These are phyloP conservation scores for Apiospora rasikravindrae DNA, from an alignment of 2,329 filamentous ascomycete species.

Conservation along the genomic window DNA sequence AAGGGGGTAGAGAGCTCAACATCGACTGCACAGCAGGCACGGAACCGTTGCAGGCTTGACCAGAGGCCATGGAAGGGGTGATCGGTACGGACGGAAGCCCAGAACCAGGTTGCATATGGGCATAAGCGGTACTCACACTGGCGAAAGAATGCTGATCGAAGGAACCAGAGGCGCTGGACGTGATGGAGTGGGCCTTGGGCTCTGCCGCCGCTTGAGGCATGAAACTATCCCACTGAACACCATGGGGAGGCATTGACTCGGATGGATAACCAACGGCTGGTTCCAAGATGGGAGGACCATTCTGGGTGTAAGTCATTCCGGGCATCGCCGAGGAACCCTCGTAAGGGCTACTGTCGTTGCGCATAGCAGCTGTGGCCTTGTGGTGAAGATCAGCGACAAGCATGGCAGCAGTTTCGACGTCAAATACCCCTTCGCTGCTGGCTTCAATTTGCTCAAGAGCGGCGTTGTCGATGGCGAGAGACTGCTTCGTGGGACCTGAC, in stretches of 20 bases:
- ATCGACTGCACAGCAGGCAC: slow-evolving; percentile 73
- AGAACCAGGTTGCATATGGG: slow-evolving; percentile 64
- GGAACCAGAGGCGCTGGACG: slow-evolving; percentile 67
- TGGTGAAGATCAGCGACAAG: slow-evolving; percentile 98
- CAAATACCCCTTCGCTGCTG: slow-evolving; percentile 87
- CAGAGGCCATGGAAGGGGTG: slow-evolving; percentile 54
- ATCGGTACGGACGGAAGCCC: slow-evolving; percentile 52
- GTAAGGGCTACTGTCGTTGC: slow-evolving; percentile 60
- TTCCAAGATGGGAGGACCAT: slow-evolving; percentile 75
- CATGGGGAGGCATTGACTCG: slow-evolving; percentile 79
- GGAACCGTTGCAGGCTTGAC: slow-evolving; percentile 64
- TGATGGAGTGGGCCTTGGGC: slow-evolving; percentile 76
- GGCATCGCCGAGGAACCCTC: slow-evolving; percentile 64
- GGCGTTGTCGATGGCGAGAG: slow-evolving; percentile 81
- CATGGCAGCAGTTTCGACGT: slow-evolving; percentile 97
- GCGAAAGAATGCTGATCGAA: slow-evolving; percentile 72
- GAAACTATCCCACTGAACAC: slow-evolving; percentile 88
- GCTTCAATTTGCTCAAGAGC: slow-evolving; percentile 92
- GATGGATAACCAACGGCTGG: slow-evolving; percentile 77
- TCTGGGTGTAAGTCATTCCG: slow-evolving; percentile 66
- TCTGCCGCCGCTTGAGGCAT: slow-evolving; percentile 73
- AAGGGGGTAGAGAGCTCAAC: slow-evolving; percentile 72
- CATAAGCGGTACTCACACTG: slow-evolving; percentile 52
- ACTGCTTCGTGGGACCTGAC: slow-evolving; percentile 73
- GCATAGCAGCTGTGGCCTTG: slow-evolving; percentile 80